Evolutionary conservation across 768 basidiomycete species (phyloP).

Genomic region (Boletus insuetus): DNA sequence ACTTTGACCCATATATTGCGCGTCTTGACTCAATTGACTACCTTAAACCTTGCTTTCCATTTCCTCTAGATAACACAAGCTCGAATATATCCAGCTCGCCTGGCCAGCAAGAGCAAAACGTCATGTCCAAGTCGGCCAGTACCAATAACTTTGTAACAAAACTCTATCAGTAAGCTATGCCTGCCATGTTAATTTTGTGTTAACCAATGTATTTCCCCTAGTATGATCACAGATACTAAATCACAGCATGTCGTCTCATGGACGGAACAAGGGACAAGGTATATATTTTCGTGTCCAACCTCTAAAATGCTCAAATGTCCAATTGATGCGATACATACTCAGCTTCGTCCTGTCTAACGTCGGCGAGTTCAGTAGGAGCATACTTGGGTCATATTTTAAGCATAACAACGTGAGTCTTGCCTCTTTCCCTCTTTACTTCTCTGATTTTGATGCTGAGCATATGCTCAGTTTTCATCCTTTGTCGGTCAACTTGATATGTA

Average conservation of each 20-base stretch:
- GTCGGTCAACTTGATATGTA: conserved; percentile 96
- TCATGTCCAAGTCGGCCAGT: conserved; percentile 62
- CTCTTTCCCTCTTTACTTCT: background rate
- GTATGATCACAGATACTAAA: conserved; percentile 85
- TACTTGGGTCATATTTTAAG: conserved; percentile 84
- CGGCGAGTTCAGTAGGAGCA: conserved; percentile 81
- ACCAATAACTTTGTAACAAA: conserved; percentile 87
- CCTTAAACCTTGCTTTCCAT: no score
- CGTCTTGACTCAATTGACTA: background rate
- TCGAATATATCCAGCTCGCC: conserved; percentile 18
- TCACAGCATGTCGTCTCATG: conserved; percentile 78
- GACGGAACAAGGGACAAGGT: conserved; percentile 78
- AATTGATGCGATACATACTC: background rate
- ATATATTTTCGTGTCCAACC: background rate
- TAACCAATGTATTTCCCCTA: conserved; percentile 26
- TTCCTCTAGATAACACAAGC: conserved; percentile 6
- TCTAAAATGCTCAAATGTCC: background rate
- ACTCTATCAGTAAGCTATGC: conserved; percentile 70
- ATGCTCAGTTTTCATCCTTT: conserved; percentile 81
- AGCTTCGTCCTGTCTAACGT: conserved; percentile 85
- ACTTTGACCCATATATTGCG: no score
- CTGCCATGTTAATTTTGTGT: background rate
- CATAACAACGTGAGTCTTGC: conserved; percentile 79
- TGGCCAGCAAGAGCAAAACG: conserved; percentile 43
- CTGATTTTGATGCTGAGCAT: conserved; percentile 2